Evolutionary conservation across 1,284 basidiomycete genomes (phyloP).

Genomic region (Salmacisia buchloeana): DNA sequence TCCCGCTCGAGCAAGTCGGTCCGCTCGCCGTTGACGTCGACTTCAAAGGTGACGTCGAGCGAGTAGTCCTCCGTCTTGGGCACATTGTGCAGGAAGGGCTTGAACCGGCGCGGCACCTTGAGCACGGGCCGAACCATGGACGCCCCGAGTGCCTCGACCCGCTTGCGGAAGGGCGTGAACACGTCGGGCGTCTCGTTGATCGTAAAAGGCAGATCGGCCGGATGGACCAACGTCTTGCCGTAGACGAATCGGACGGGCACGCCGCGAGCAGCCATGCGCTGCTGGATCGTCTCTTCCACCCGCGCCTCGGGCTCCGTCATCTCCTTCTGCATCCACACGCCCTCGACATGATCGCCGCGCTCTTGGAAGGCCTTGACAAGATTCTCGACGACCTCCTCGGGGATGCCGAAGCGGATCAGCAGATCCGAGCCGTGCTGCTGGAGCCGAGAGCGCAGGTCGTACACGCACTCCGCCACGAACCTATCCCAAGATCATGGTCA

Average conservation of each 20-base stretch:
- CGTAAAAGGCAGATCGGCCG: conserved; percentile 54
- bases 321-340: conserved; percentile 46
- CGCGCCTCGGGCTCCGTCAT: conserved; percentile 34
- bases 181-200: conserved; percentile 54
- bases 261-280: conserved; percentile 24
- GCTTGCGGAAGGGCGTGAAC: conserved; percentile 56
- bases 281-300: conserved; percentile 28
- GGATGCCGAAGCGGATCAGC: conserved; percentile 55
- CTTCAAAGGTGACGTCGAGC: conserved; percentile 42
- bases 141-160: conserved; percentile 53
- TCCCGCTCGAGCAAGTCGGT: conserved; percentile 25
- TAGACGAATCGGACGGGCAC: conserved; percentile 34
- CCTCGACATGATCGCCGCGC: conserved; percentile 36
- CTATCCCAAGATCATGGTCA: conserved; percentile 19
- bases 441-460: conserved; percentile 54
- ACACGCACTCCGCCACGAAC: conserved; percentile 57
- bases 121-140: conserved; percentile 45
- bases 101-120: conserved; percentile 30
- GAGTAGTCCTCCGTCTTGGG: conserved; percentile 36
- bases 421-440: conserved; percentile 54
- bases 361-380: conserved; percentile 31
- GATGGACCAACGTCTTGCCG: conserved; percentile 47
- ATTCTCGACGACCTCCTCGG: conserved; percentile 51
- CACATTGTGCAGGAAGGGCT: conserved; percentile 25
- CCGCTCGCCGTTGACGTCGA: conserved; percentile 39